Percentiles rank a stretch among this genome's conserved stretches.
These are phyloP conservation scores for Bacidia rubella DNA, from an alignment of 495 filamentous ascomycete species.

Conservation along the genomic window DNA sequence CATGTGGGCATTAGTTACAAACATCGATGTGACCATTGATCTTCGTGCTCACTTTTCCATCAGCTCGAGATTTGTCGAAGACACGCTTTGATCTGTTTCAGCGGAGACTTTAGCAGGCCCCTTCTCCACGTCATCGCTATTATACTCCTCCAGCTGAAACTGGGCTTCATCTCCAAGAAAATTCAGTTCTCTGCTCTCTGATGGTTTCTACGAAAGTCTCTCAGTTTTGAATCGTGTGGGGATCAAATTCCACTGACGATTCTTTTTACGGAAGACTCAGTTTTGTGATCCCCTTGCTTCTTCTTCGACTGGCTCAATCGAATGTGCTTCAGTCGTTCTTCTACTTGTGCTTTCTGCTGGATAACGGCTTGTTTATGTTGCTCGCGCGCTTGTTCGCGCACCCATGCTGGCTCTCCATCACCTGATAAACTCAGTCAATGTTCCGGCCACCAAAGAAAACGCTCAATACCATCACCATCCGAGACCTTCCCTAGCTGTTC, in stretches of 20 bases:
- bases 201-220: conserved; percentile 23
- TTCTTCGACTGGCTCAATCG: conserved; percentile 53
- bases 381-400: conserved; percentile 57
- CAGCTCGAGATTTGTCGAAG: conserved; percentile 47
- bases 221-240: neutral
- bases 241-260: conserved; percentile 1
- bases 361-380: conserved; percentile 54
- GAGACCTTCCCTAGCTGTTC: conserved; percentile 34
- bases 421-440: conserved; percentile 28
- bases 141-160: conserved; percentile 69
- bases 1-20: conserved; percentile 2
- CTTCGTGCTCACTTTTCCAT: conserved; percentile 39
- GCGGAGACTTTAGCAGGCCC: conserved; percentile 15
- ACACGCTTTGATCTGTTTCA: conserved; percentile 28
- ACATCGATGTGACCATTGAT: neutral
- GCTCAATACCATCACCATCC: neutral
- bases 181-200: conserved; percentile 19
- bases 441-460: neutral
- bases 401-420: conserved; percentile 77
- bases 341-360: conserved; percentile 53
- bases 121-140: conserved; percentile 46
- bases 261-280: conserved; percentile 37
- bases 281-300: conserved; percentile 34
- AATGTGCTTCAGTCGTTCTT: conserved; percentile 52
- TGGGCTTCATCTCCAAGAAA: conserved; percentile 48